Evolutionary conservation across 2,329 filamentous ascomycete species (phyloP), one percentile per base, ranked within the genome.

Genomic region (Zelopaecilomyces penicillatus): DNA sequence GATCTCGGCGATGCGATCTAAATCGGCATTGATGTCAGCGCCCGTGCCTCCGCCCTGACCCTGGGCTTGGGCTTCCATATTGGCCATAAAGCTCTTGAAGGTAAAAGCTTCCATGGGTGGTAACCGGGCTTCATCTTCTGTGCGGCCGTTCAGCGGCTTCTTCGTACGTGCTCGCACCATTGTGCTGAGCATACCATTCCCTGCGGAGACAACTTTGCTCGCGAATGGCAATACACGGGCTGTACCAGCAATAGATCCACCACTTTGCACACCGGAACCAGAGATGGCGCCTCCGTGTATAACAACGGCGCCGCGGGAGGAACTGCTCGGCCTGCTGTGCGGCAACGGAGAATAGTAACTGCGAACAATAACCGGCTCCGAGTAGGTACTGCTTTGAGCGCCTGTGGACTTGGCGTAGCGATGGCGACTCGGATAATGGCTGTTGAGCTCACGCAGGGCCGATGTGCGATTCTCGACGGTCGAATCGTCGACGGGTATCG

Each of bases 1-100:
- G 30, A 83, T 83, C 58, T 83, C 79, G 8, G 80, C 80, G 54
- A 83, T 83, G 35, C 77, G 73, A 49, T 83, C 78, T 41, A 83
- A 64, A 54, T 82, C 77, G 9, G 77, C 67, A 42, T 69, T 69
- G 47, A 82, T 76, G 46, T 75, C 69, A 40, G 63, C 63, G 39
- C 69, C 68, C 45, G 82, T 75, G 44, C 74, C 69, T 38, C 63
- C 64, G 5, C 62, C 63, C 19, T 19, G 19, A 3, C 19, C 19
- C 4, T 55, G 57, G 41, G 65, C 65, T 41, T 68, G 64, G 1
- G 65, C 64, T 48, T 75, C 68, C 39, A 78, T 67, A 46, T 75
- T 74, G 42, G 73, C 71, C 68, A 83, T 74, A 55, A 83, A 80
- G 50, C 73, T 76, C 57, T 78, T 81, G 65, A 82, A 82, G 43